These are phyloP conservation scores for Orbilia blumenaviensis DNA, from an alignment of 2,329 filamentous ascomycete genomes.

Conservation along the genomic window DNA sequence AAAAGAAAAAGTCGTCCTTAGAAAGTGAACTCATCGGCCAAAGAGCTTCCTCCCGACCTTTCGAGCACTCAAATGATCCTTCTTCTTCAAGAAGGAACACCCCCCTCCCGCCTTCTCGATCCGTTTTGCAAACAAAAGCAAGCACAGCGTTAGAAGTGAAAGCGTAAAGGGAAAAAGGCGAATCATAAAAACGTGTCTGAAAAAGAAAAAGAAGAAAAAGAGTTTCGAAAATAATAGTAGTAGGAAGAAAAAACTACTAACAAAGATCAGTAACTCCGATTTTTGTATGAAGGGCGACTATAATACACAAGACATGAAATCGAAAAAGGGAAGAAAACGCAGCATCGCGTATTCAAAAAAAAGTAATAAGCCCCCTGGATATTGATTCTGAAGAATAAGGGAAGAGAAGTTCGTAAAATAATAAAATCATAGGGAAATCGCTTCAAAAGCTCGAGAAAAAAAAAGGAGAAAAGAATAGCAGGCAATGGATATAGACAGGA, in stretches of 20 bases:
- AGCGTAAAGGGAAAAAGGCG: constrained; percentile 16
- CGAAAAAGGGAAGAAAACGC: background rate
- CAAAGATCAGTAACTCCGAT: constrained; percentile 53
- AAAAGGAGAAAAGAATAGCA: constrained; percentile 9
- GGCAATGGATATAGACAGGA: constrained; percentile 46
- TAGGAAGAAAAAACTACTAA: constrained; percentile 35
- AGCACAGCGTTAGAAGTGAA: constrained; percentile 22
- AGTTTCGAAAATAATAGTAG: constrained; percentile 4
- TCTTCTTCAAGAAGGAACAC: constrained; percentile 4
- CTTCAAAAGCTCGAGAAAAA: constrained; percentile 54
- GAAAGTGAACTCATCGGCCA: background rate
- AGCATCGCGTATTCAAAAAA: background rate
- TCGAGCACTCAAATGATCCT: background rate
- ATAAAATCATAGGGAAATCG: constrained; percentile 30
- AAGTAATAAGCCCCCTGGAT: constrained; percentile 17
- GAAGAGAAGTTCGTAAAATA: constrained; percentile 6
- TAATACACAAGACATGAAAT: constrained; percentile 36
- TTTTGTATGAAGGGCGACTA: constrained; percentile 51
- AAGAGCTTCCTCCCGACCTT: background rate
- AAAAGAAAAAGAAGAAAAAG: constrained; percentile 3
- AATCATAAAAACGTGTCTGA: background rate
- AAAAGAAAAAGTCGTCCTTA: background rate
- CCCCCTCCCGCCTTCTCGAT: constrained; percentile 1
- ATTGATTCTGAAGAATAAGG: constrained; percentile 15
- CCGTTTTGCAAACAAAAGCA: constrained; percentile 5